Evolutionary conservation across 2,329 filamentous ascomycete species (phyloP).

Genomic region (Diaporthe aspalathi): DNA sequence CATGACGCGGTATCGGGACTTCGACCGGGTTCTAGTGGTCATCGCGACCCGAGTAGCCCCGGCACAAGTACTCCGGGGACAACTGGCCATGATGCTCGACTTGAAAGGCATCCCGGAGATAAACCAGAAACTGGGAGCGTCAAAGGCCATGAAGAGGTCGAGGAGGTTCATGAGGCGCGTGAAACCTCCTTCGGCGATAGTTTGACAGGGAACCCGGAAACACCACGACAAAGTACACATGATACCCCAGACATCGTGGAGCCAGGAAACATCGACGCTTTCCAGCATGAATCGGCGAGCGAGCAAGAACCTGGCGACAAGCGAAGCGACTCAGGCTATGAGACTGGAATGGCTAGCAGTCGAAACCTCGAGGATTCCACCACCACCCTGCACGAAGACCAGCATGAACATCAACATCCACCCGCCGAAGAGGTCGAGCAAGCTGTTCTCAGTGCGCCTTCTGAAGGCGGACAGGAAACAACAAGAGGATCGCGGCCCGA

Average conservation of each 20-base stretch:
- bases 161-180: not conserved
- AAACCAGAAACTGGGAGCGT: not conserved
- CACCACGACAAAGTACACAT: not conserved
- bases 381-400: conserved; percentile 1
- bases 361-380: conserved; percentile 9
- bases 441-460: not conserved
- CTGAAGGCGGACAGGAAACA: not conserved
- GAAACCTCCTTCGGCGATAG: not conserved
- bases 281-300: not conserved
- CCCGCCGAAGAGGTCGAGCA: not conserved
- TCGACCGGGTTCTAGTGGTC: not conserved
- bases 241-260: not conserved
- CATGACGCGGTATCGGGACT: not conserved
- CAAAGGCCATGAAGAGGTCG: not conserved
- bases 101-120: not conserved
- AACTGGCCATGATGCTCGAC: not conserved
- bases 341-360: conserved; percentile 18
- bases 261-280: not conserved
- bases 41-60: not conserved
- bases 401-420: not conserved
- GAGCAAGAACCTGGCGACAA: conserved; percentile 8
- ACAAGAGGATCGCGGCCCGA: not conserved
- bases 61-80: not conserved
- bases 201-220: not conserved
- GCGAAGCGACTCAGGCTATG: conserved; percentile 21